Evolutionary conservation across 768 basidiomycete species (phyloP).

Genomic region (Holtermanniella nyarrowii): DNA sequence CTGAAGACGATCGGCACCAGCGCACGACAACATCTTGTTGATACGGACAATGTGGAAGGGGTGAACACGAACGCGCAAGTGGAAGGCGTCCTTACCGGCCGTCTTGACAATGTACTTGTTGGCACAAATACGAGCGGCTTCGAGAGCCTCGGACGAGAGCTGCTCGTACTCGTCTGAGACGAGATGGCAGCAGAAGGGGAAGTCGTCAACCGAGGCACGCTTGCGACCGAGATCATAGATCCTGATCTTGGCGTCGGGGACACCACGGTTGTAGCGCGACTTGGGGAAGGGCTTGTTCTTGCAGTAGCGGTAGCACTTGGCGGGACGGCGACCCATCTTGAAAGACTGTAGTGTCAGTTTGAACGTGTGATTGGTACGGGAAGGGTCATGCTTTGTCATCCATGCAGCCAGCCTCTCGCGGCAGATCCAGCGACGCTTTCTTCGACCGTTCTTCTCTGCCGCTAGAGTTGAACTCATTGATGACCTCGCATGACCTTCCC

Average conservation of each 20-base stretch:
- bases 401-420: too few relatives aligned
- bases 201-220: slow-evolving; percentile 92
- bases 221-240: slow-evolving; percentile 95
- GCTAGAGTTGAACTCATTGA: too few relatives aligned
- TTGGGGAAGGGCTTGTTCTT: slow-evolving; percentile 81
- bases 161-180: slow-evolving; percentile 99
- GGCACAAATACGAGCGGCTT: slow-evolving; percentile 96
- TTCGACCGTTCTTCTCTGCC: too few relatives aligned
- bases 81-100: slow-evolving; percentile 97
- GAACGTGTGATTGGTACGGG: too few relatives aligned
- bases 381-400: too few relatives aligned
- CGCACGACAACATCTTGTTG: slow-evolving; percentile 99
- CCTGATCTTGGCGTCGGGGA: slow-evolving; percentile 86
- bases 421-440: too few relatives aligned
- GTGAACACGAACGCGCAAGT: slow-evolving; percentile 90
- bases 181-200: slow-evolving; percentile 84
- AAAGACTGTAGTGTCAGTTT: too few relatives aligned
- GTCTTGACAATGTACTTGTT: slow-evolving; percentile 99
- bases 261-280: slow-evolving; percentile 87
- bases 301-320: slow-evolving; percentile 97
- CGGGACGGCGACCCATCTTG: slow-evolving; percentile 92
- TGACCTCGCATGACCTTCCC: too few relatives aligned
- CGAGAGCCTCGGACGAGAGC: slow-evolving; percentile 85
- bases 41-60: slow-evolving; percentile 98
- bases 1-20: slow-evolving; percentile 78